Conservation (phyloP, 371 early-diverging fungal genomes). For the Syncephalastrum monosporum region DNA sequence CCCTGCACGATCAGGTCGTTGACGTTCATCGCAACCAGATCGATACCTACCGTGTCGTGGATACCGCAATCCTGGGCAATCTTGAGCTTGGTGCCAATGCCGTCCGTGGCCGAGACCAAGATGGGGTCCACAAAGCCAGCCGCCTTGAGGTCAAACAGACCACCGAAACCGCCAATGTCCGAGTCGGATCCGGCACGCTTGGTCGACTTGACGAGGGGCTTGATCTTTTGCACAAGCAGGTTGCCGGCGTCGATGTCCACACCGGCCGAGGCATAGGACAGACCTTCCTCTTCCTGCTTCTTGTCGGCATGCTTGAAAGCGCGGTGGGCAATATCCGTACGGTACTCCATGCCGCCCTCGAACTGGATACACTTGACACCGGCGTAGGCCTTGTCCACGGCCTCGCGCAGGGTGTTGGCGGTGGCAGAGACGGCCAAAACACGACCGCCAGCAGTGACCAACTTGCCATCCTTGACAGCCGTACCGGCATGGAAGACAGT, state of each 20-base stretch:
- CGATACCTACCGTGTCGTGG: slow-evolving; percentile 93
- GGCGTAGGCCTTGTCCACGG: slow-evolving; percentile 75
- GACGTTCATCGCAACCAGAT: slow-evolving; percentile 98
- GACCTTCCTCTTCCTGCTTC: slow-evolving; percentile 40
- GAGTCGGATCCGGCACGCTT: slow-evolving; percentile 90
- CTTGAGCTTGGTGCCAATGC: slow-evolving; percentile 98
- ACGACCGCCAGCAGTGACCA: slow-evolving; percentile 93
- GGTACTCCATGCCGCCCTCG: slow-evolving; percentile 75
- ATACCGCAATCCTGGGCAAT: slow-evolving; percentile 84
- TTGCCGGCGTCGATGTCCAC: slow-evolving; percentile 97
- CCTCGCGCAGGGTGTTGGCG: slow-evolving; percentile 67
- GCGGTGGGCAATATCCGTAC: slow-evolving; percentile 91
- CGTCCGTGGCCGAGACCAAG: slow-evolving; percentile 95
- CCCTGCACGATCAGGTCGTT: slow-evolving; percentile 99
- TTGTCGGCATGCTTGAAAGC: slow-evolving; percentile 62
- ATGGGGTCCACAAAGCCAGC: slow-evolving; percentile 91
- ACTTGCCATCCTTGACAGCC: slow-evolving; percentile 42
- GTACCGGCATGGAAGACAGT: slow-evolving; percentile 96
- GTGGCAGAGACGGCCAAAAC: slow-evolving; percentile 92
- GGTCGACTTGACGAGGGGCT: slow-evolving; percentile 91
- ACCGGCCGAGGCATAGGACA: slow-evolving; percentile 94
- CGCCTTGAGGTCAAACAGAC: slow-evolving; percentile 92
- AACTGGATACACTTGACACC: slow-evolving; percentile 73
- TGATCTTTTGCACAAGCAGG: slow-evolving; percentile 91
- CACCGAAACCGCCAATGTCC: slow-evolving; percentile 98